Percentiles rank a stretch among this genome's conserved stretches.
phyloP scores from a whole-genome alignment of 768 basidiomycete species.

The Leccinum disarticulatum region DNA sequence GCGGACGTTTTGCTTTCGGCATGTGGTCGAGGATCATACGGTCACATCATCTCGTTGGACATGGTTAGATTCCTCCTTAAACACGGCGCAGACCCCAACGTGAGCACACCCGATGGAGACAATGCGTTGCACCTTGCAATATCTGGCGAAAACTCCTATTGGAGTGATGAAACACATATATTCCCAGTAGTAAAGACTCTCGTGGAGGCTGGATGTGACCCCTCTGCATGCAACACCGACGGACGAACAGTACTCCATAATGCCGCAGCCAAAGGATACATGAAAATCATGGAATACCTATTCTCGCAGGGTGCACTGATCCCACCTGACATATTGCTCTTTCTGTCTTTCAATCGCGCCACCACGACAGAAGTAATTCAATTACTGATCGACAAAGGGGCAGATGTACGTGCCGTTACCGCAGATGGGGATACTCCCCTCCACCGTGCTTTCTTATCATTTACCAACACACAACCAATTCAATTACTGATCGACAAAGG shows the following conservation, averaged over 20 bases:
- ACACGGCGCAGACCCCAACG: neutral
- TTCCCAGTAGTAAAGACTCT: neutral
- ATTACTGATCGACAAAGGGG: neutral
- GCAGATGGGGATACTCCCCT: no score
- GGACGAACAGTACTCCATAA: rapidly evolving
- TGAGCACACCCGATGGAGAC: neutral
- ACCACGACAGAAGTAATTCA: neutral
- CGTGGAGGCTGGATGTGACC: neutral
- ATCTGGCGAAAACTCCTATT: no score
- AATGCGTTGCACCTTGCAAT: neutral
- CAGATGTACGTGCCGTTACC: no score
- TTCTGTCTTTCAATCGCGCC: no score
- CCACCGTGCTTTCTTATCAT: no score
- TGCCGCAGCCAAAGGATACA: neutral
- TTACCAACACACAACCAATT: no score
- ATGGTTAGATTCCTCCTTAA: neutral
- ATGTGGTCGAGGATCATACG: no score
- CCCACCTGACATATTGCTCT: neutral
- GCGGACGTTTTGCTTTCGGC: neutral
- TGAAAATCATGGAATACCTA: neutral
- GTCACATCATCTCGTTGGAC: no score
- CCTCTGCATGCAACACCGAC: neutral
- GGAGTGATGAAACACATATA: rapidly evolving
- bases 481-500: no score
- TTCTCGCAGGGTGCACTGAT: neutral